Evolutionary conservation across 2,329 filamentous ascomycete species (phyloP), one percentile per base, ranked within the genome.

Genomic region (Monilinia aucupariae): DNA sequence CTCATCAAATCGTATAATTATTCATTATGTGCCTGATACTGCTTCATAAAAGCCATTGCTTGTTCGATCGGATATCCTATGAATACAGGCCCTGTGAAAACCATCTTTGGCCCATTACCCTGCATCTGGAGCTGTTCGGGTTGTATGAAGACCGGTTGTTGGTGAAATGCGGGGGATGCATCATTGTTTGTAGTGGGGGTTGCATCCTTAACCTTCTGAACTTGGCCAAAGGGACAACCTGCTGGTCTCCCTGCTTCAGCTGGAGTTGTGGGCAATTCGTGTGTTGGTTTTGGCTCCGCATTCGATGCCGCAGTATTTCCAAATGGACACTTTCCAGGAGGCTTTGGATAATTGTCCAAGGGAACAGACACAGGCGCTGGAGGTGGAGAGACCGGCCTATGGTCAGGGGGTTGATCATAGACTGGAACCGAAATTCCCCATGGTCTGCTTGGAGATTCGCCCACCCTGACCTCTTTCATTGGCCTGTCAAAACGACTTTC

Each of bases 61-160:
- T 96, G 87, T 64, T 96, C 90, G 65, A 91, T 83, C 12, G 88
- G 86, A 71, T 96, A 97, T 0, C 93, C 93, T 70, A 97, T 91
- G 72, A 97, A 97, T 0, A 97, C 92, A 0, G 93, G 93, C 0
- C 93, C 93, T 10, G 90, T 96, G 72, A 97, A 96, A 0, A 96
- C 80, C 83, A 97, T 89, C 69, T 89, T 87, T 12, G 90, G 84
- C 12, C 71, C 53, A 39, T 37, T 43, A 25, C 65, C 65, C 22
- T 59, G 62, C 56, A 64, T 68, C 7, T 65, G 59, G 45, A 75
- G 65, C 61, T 74, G 71, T 48, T 73, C 66, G 2, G 80, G 73
- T 67, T 81, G 81, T 68, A 86, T 75, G 62, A 86, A 85, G 0
- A 81, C 73, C 25, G 84, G 83, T 66, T 80, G 79, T 70, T 68